Conservation (phyloP, 768 basidiomycete species). For the Pleurotus pulmonarius region DNA sequence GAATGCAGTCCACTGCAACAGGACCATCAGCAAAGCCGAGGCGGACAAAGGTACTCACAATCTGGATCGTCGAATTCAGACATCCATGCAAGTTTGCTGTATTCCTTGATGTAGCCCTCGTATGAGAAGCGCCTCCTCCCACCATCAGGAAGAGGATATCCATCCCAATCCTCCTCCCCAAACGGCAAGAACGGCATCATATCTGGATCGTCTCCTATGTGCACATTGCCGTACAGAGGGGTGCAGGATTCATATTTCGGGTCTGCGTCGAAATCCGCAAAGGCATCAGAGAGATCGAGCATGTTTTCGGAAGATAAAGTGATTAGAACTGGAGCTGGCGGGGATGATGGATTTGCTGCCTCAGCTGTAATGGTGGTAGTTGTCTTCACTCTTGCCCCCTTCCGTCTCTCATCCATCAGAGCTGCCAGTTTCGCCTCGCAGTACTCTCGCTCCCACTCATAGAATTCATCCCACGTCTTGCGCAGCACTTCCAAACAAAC, state of each 20-base stretch:
- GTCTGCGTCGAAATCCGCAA: not conserved
- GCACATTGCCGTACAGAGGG: slow-evolving; percentile 41
- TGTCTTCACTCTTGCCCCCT: too few relatives aligned
- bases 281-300: too few relatives aligned
- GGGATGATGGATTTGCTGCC: too few relatives aligned
- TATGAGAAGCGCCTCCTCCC: slow-evolving; percentile 56
- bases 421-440: too few relatives aligned
- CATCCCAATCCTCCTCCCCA: slow-evolving; percentile 43
- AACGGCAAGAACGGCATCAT: slow-evolving; percentile 60
- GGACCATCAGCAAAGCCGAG: slow-evolving; percentile 8
- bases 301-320: too few relatives aligned
- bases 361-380: too few relatives aligned
- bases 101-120: slow-evolving; percentile 32
- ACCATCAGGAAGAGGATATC: slow-evolving; percentile 58
- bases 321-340: too few relatives aligned
- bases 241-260: slow-evolving; percentile 57
- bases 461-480: too few relatives aligned
- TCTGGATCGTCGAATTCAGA: slow-evolving; percentile 26
- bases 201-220: slow-evolving; percentile 55
- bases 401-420: too few relatives aligned
- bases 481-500: too few relatives aligned
- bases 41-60: slow-evolving; percentile 19
- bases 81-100: slow-evolving; percentile 53
- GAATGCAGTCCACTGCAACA: not conserved
- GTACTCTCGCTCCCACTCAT: too few relatives aligned